Evolutionary conservation across 2,329 filamentous ascomycete species (phyloP), one percentile per base, ranked within the genome.

Genomic region (Arthrobotrys pseudoclavata): DNA sequence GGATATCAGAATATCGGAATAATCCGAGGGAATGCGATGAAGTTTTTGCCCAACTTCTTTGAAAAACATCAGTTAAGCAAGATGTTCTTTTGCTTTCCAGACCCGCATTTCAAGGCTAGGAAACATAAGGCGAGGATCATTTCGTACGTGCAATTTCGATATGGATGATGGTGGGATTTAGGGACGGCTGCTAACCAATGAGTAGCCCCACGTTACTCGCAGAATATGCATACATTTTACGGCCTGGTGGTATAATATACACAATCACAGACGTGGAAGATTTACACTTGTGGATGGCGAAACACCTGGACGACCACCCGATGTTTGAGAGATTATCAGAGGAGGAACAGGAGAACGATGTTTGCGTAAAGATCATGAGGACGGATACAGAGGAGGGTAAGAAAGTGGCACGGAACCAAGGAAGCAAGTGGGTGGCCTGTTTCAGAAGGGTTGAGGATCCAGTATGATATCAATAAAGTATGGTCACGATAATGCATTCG

Each of bases 21-120:
- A 83, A 86, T 99, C 57, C 91, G 96, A 79, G 92, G 93, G 80
- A 99, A 99, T 85, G 93, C 93, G 4, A 99, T 99, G 96, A 99
- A 99, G 84, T 99, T 98, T 84, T 86, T 99, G n/a, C 95, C 96
- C 79, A 98, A 99, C 83, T 97, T 97, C 87, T 98, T 99, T 86
- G 86, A 85, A 68, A 92, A 91, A 82, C 87, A 85, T 13, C 94
- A 97, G 70, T 89, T 99, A 13, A 89, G 88, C 79, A 96, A 96
- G 83, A 92, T 98, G 83, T 99, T 99, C 84, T 92, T 99, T 81
- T 99, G 96, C 86, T 99, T 99, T 83, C 96, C 96, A 0, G 96
- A 99, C 82, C 96, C 96, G 75, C 96, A 99, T 84, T 99, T 99
- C 87, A 99, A 99, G 85, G 90, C 93, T 12, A 89, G 95, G 79